A percentile compares a stretch with the other conserved stretches of the same genome.
phyloP scores from a whole-genome alignment of 352 stramenopile species.

The Pythium aquatile region DNA sequence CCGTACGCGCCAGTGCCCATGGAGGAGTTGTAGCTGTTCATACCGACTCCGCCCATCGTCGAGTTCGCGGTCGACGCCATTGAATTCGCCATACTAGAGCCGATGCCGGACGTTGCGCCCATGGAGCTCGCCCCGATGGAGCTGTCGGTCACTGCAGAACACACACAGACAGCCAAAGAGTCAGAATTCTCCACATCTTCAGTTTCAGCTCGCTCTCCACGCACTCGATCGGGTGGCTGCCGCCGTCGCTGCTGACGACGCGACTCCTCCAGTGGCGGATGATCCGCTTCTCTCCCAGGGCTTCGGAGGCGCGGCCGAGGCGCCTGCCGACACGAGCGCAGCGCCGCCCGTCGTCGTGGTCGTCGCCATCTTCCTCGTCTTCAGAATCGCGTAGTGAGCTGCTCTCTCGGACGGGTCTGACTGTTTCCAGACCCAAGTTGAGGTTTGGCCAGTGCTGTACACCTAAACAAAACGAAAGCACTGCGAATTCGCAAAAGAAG shows the following conservation, averaged over 20 bases:
- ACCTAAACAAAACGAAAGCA: slow-evolving; percentile 12
- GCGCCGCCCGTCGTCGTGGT: background rate
- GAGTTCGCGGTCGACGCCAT: slow-evolving; percentile 2
- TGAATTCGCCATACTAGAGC: background rate
- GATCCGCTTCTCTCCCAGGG: slow-evolving; percentile 17
- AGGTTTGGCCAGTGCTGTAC: slow-evolving; percentile 10
- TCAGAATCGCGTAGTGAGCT: background rate
- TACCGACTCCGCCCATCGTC: slow-evolving; percentile 2
- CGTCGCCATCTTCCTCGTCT: background rate
- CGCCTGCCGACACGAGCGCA: background rate
- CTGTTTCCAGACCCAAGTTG: slow-evolving; percentile 8
- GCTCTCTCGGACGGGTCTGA: background rate
- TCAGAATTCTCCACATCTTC: background rate
- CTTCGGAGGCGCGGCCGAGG: slow-evolving; percentile 11
- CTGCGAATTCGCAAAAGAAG: background rate
- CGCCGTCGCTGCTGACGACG: background rate
- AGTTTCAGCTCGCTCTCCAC: background rate
- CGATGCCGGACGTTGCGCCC: background rate
- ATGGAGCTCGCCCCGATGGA: background rate
- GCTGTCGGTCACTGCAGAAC: background rate
- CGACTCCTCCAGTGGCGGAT: background rate
- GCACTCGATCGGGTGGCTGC: background rate
- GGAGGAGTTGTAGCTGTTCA: slow-evolving; percentile 13
- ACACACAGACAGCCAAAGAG: background rate
- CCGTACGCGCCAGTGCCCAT: slow-evolving; percentile 13